A percentile compares a stretch with the other conserved stretches of the same genome.
Evolutionary conservation across 768 basidiomycete species (phyloP).

Genomic region (Russula sp.): DNA sequence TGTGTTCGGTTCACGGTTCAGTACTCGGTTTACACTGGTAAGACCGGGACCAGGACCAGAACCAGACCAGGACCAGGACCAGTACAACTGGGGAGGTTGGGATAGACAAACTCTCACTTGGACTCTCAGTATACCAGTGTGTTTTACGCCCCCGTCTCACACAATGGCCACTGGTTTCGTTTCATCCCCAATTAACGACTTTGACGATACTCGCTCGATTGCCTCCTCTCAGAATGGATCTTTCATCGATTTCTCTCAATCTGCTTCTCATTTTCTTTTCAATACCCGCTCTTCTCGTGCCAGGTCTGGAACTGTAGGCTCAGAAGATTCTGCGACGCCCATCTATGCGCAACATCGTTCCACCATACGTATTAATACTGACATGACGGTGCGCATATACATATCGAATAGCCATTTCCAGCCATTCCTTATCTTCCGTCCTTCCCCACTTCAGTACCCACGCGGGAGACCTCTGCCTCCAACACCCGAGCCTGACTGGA

Average conservation of each 20-base stretch:
- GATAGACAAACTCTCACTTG: too few relatives aligned
- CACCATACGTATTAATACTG: constrained; percentile 6
- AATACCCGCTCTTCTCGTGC: constrained; percentile 16
- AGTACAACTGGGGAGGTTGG: too few relatives aligned
- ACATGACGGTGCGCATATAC: constrained; percentile 8
- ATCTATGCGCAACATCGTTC: background rate
- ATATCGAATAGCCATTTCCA: background rate
- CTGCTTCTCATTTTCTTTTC: constrained; percentile 15
- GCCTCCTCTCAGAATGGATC: constrained; percentile 31
- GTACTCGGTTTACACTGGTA: background rate
- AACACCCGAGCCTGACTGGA: constrained; percentile 43
- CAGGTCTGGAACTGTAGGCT: background rate
- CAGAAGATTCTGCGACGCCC: background rate
- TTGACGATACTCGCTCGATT: constrained; percentile 1
- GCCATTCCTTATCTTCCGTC: background rate
- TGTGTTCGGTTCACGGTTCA: background rate
- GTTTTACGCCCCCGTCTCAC: background rate
- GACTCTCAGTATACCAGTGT: background rate
- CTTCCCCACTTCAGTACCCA: constrained; percentile 4
- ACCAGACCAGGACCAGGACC: too few relatives aligned
- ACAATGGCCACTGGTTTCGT: constrained; percentile 7
- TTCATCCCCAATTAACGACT: constrained; percentile 7
- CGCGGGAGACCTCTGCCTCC: constrained; percentile 39
- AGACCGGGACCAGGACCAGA: too few relatives aligned
- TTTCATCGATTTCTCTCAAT: constrained; percentile 44